A percentile compares a stretch with the other conserved stretches of the same genome.
Evolutionary conservation across 2,329 filamentous ascomycete genomes (phyloP).

Genomic region (Ceratocystis papillata): DNA sequence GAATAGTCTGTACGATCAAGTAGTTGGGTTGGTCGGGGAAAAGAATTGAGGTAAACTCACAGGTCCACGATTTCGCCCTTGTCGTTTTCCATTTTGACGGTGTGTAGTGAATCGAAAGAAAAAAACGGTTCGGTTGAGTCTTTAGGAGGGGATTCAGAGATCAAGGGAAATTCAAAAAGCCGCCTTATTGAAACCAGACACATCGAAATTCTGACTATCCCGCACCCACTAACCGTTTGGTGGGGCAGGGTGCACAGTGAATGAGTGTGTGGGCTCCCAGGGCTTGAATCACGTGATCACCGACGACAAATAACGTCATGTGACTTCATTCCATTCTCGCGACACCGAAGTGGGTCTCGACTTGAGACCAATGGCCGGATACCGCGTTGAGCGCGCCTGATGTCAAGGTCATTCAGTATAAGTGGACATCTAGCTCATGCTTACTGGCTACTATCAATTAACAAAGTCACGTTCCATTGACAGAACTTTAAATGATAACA

Average conservation of each 20-base stretch:
- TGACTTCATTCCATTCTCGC: conserved; percentile 20
- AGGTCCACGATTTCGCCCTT: conserved; percentile 99
- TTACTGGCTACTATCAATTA: background rate
- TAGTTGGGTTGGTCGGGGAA: background rate
- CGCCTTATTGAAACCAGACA: conserved; percentile 23
- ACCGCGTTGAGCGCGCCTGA: conserved; percentile 6
- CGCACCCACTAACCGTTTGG: conserved; percentile 18
- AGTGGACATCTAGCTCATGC: background rate
- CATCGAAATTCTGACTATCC: conserved; percentile 22
- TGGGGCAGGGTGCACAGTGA: conserved; percentile 24
- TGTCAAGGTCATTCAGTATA: background rate
- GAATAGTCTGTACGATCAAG: background rate
- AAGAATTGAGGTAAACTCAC: conserved; percentile 45
- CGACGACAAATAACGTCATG: background rate
- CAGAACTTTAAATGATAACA: background rate
- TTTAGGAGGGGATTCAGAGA: conserved; percentile 23
- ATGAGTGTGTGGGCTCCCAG: conserved; percentile 24
- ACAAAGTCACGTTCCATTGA: background rate
- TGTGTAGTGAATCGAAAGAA: conserved; percentile 25
- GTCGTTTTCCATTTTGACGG: conserved; percentile 96
- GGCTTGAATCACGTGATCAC: conserved; percentile 21
- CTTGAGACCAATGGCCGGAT: background rate
- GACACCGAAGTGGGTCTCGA: conserved; percentile 3
- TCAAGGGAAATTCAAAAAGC: conserved; percentile 24
- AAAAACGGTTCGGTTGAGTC: conserved; percentile 24